These are phyloP conservation scores for Phytophthora litchii DNA, from an alignment of 352 stramenopile genomes.

Conservation along the genomic window DNA sequence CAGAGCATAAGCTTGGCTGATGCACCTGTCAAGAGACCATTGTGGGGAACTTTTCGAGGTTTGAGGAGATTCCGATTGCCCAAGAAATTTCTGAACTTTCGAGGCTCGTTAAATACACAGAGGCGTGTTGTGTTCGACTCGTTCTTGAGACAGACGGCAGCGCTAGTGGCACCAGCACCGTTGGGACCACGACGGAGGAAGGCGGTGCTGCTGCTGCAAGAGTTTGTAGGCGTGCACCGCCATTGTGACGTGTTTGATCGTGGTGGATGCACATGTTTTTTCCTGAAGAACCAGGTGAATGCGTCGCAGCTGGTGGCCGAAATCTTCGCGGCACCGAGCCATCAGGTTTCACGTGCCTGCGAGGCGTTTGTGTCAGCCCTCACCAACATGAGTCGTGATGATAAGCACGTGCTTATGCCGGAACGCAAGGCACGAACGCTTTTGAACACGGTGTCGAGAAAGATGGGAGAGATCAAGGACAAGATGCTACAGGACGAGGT, in stretches of 20 bases:
- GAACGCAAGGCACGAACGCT: slow-evolving; percentile 52
- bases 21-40: slow-evolving; percentile 55
- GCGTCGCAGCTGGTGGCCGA: slow-evolving; percentile 51
- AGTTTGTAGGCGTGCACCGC: slow-evolving; percentile 58
- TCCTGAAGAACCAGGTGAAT: slow-evolving; percentile 44
- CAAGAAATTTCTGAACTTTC: slow-evolving; percentile 60
- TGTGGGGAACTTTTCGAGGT: slow-evolving; percentile 62
- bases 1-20: slow-evolving; percentile 54
- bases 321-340: slow-evolving; percentile 42
- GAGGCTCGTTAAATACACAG: slow-evolving; percentile 58
- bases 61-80: slow-evolving; percentile 57
- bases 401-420: slow-evolving; percentile 45
- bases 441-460: slow-evolving; percentile 50
- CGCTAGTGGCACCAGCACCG: slow-evolving; percentile 58
- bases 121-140: slow-evolving; percentile 71
- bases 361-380: slow-evolving; percentile 45
- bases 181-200: slow-evolving; percentile 58
- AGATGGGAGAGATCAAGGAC: slow-evolving; percentile 61
- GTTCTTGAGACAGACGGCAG: slow-evolving; percentile 67
- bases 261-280: slow-evolving; percentile 43
- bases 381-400: slow-evolving; percentile 44
- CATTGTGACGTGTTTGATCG: slow-evolving; percentile 55
- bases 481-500: slow-evolving; percentile 50
- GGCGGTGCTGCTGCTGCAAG: slow-evolving; percentile 57
- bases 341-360: slow-evolving; percentile 42